These are phyloP conservation scores for Ochromonas danica DNA, from an alignment of 108 stramenopile genomes.

Conservation along the genomic window DNA sequence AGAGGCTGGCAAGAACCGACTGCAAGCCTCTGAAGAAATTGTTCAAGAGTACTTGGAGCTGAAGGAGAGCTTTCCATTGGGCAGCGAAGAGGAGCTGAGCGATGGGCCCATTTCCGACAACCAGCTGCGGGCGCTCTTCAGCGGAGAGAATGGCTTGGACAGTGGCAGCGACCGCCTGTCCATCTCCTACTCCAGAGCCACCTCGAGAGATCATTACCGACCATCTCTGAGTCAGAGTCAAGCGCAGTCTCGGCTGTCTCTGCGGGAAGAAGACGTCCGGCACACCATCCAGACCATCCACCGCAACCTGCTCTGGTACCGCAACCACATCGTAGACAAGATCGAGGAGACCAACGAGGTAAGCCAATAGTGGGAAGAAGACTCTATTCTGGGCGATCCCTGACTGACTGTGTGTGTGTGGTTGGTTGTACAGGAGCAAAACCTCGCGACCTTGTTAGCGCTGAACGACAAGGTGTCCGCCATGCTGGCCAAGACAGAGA, in stretches of 20 bases:
- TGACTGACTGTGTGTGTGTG: background rate
- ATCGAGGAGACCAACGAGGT: background rate
- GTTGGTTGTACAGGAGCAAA: background rate
- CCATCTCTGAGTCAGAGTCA: no score
- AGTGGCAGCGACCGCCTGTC: background rate
- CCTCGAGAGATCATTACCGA: no score
- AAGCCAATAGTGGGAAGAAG: no score
- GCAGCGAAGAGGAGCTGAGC: background rate
- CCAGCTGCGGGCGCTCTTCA: background rate
- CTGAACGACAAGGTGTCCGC: conserved; percentile 12
- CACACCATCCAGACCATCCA: background rate
- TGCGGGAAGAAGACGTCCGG: background rate
- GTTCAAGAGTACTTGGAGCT: background rate
- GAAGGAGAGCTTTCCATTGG: background rate
- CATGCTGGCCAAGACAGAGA: background rate
- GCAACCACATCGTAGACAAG: background rate
- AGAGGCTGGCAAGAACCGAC: background rate
- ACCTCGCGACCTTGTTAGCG: background rate
- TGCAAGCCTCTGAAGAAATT: background rate
- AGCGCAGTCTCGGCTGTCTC: no score
- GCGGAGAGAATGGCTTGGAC: background rate
- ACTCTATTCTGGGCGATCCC: background rate
- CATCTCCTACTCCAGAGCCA: no score
- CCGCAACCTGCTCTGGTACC: background rate
- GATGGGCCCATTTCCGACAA: background rate